Evolutionary conservation across 169 alveolate species (phyloP), one percentile per base, ranked within the genome.

Genomic region (Eimeria falciformis): DNA sequence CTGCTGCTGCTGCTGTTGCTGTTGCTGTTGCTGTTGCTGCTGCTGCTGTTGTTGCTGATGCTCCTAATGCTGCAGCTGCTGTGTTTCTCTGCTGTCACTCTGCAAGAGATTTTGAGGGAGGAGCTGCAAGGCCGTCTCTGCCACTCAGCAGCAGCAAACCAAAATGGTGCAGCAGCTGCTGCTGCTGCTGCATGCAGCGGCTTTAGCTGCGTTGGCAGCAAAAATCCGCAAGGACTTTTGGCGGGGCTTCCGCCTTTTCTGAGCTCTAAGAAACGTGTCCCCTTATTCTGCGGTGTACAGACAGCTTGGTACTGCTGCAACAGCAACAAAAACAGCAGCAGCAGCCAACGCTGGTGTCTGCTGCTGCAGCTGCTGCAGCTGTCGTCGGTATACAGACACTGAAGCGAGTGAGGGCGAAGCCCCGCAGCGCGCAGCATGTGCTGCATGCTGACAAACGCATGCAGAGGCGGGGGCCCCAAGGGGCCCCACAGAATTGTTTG

Each of bases 1-100:
- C 17, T 53, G 62, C 62, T 53, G 62, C 62, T 53, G 62, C 17
- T 53, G 62, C 62, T 53, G 62, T 17, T 53, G 62, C 62, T 53
- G 62, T 17, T 53, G 62, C 62, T 53, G n/a, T 53, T 53, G 62
- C 17, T 53, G 62, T 17, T 53, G 62, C 62, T 53, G 62, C 17
- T 53, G 62, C 62, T 53, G 62, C 62, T 53, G 62, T 53, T 53
- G 62, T 17, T 53, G 62, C 62, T 53, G 62, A 9, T 55, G 66
- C 66, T 55, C 7, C 66, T 55, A 3, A 55, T 55, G 66, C 66
- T 55, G 66, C 66, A 12, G 62, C 62, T 55, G 66, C 66, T 55
- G 66, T 21, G 18, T 55, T 55, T 55, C 2, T 33, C 40, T 33
- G 40, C 40, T 2, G 40, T 33, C 2, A 2, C 40, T 0, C 40